Evolutionary conservation across 768 basidiomycete genomes (phyloP).

Genomic region (Tricholoma furcatifolium): DNA sequence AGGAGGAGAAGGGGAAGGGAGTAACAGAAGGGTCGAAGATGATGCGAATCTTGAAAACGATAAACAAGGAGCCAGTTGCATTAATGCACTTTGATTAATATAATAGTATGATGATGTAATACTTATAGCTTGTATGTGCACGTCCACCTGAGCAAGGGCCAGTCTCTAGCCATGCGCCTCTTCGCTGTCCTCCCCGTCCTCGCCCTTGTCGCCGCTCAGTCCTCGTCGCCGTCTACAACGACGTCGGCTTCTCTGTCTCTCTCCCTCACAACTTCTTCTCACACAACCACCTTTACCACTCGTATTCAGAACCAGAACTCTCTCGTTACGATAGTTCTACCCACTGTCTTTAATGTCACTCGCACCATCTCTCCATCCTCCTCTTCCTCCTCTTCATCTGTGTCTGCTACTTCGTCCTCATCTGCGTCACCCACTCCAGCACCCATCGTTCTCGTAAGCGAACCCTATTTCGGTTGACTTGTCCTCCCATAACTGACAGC

Average conservation of each 20-base stretch:
- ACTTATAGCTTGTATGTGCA: neutral
- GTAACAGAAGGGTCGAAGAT: slow-evolving; percentile 38
- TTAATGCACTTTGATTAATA: slow-evolving; percentile 53
- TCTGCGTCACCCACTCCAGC: slow-evolving; percentile 43
- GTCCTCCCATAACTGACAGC: slow-evolving; percentile 27
- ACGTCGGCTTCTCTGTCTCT: slow-evolving; percentile 46
- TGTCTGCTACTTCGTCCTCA: slow-evolving; percentile 36
- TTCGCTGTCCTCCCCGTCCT: slow-evolving; percentile 15
- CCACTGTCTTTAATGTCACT: slow-evolving; percentile 65
- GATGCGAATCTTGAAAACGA: slow-evolving; percentile 39
- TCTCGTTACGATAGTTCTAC: slow-evolving; percentile 51
- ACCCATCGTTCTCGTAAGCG: slow-evolving; percentile 41
- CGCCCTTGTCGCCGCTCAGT: slow-evolving; percentile 39
- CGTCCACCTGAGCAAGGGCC: no score
- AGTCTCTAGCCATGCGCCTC: slow-evolving; percentile 12
- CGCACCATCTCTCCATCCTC: slow-evolving; percentile 47
- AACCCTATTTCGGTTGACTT: neutral
- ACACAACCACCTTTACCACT: slow-evolving; percentile 45
- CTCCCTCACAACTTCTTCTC: slow-evolving; percentile 51
- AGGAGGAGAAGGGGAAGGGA: slow-evolving; percentile 6
- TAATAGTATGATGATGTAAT: slow-evolving; percentile 2
- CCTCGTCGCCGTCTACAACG: slow-evolving; percentile 19
- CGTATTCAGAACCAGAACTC: slow-evolving; percentile 48
- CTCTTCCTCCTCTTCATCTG: slow-evolving; percentile 34
- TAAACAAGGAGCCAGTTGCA: slow-evolving; percentile 43